Evolutionary conservation across 768 basidiomycete species (phyloP).

Genomic region (Phylloporus sp.): DNA sequence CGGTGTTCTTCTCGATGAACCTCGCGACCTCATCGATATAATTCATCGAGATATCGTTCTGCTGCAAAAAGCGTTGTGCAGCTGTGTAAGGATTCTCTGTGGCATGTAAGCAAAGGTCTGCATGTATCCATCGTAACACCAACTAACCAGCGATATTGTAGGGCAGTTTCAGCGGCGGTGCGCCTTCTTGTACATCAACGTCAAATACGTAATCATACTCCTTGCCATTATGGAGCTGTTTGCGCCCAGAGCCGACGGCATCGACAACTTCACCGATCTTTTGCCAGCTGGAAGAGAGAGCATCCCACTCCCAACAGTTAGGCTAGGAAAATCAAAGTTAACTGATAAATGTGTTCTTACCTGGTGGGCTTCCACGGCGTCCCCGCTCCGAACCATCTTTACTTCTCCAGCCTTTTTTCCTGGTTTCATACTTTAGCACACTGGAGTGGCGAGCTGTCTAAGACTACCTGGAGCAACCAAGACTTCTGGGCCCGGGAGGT

Average conservation of each 20-base stretch:
- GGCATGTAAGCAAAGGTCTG: conserved; percentile 1
- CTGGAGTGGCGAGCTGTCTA: not conserved
- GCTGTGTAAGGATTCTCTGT: conserved; percentile 88
- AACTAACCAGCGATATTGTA: conserved; percentile 80
- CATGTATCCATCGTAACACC: not conserved
- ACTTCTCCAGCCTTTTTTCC: conserved; percentile 95
- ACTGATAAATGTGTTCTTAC: conserved; percentile 37
- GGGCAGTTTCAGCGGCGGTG: conserved; percentile 89
- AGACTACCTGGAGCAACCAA: conserved; percentile 60
- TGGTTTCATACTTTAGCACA: conserved; percentile 24
- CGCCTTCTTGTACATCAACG: conserved; percentile 92
- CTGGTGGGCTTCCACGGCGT: conserved; percentile 87
- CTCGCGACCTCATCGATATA: conserved; percentile 88
- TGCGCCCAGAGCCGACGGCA: conserved; percentile 85
- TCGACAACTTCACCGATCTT: conserved; percentile 97
- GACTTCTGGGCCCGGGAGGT: conserved; percentile 85
- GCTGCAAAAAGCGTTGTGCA: conserved; percentile 82
- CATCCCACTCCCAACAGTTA: conserved; percentile 70
- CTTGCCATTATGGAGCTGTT: conserved; percentile 87
- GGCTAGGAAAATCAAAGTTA: not conserved
- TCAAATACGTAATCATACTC: conserved; percentile 99
- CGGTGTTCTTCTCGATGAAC: conserved; percentile 92
- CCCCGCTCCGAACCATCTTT: conserved; percentile 81
- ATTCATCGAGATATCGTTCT: conserved; percentile 74
- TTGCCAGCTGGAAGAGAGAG: conserved; percentile 65